Evolutionary conservation across 2,329 filamentous ascomycete species (phyloP), one percentile per base, ranked within the genome.

Genomic region (Botrytis tulipae): DNA sequence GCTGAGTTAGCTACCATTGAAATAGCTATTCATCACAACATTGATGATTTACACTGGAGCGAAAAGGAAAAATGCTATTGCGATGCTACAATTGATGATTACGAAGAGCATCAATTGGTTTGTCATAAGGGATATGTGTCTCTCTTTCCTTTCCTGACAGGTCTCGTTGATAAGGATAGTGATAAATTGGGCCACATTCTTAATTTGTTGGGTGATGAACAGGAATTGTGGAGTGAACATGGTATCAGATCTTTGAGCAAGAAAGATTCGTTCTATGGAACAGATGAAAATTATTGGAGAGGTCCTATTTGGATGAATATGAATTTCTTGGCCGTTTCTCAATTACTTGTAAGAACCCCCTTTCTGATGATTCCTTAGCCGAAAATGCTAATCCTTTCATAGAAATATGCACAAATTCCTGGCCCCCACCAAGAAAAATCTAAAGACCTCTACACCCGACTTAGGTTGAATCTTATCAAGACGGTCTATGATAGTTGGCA

Each of bases 71-170:
- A 93, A 73, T 93, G 92, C 75, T 99, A 94, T 85, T 99, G 96
- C 82, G 96, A 99, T 82, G 94, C 94, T 1, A 98, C 94, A 0
- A 92, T 99, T 74, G 95, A 99, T 79, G 94, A 94, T 75, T 99
- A 93, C 80, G 96, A 99, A 82, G 96, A 99, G 83, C 91, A 93
- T 79, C 83, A 87, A 51, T 91, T 96, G 32, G 93, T 98, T 60
- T 99, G 96, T 84, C 96, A 98, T 85, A 97, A 97, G 83, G 96
- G 96, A 32, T 99, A 99, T 80, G 90, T 98, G 77, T 96, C 93
- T 35, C 86, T 99, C 42, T 96, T 97, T 83, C 96, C 96, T 1
- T 97, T 98, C 86, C 84, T 98, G 77, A 89, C 93, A 4, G 95
- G 95, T 14, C 86, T 98, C 74, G 80, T 98, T 73, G 88, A 89